A percentile compares a stretch with the other conserved stretches of the same genome.
Evolutionary conservation across 495 filamentous ascomycete genomes (phyloP).

Genomic region (Apodospora peruviana): DNA sequence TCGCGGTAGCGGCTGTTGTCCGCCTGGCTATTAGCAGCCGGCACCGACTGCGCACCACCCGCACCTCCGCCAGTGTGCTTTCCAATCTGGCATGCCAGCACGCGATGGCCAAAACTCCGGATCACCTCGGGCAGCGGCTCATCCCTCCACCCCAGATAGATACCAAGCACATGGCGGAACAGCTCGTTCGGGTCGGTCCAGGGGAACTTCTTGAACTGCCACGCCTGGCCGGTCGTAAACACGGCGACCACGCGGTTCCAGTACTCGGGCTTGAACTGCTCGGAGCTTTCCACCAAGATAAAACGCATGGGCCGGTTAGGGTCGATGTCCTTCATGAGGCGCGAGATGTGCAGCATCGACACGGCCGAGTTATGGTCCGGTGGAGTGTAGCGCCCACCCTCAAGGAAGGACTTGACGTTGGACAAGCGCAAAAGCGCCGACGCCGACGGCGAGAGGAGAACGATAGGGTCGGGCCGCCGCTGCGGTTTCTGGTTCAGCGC

Average conservation of each 20-base stretch:
- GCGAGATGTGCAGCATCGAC: conserved; percentile 78
- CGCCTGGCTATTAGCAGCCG: too few relatives aligned
- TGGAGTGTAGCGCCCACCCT: conserved; percentile 74
- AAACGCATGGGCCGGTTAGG: conserved; percentile 74
- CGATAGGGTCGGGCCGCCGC: conserved; percentile 83
- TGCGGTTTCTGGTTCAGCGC: conserved; percentile 44
- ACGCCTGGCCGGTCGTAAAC: conserved; percentile 95
- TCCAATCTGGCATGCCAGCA: conserved; percentile 68
- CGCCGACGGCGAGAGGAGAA: conserved; percentile 95
- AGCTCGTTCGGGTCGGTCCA: conserved; percentile 86
- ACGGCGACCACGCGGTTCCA: conserved; percentile 95
- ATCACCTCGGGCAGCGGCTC: conserved; percentile 74
- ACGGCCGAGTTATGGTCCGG: conserved; percentile 61
- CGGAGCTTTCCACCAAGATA: conserved; percentile 85
- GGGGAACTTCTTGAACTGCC: conserved; percentile 98
- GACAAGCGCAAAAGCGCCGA: conserved; percentile 95
- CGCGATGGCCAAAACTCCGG: conserved; percentile 77
- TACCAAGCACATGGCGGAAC: conserved; percentile 78
- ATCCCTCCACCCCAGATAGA: conserved; percentile 88
- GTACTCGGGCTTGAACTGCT: conserved; percentile 96
- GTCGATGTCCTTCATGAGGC: conserved; percentile 70
- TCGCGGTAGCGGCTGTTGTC: conserved; percentile 77
- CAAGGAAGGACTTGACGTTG: conserved; percentile 94
- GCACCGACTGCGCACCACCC: conserved; percentile 34
- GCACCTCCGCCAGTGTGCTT: conserved; percentile 60